phyloP scores from a whole-genome alignment of 768 basidiomycete species.

The Termitomyces sp. region DNA sequence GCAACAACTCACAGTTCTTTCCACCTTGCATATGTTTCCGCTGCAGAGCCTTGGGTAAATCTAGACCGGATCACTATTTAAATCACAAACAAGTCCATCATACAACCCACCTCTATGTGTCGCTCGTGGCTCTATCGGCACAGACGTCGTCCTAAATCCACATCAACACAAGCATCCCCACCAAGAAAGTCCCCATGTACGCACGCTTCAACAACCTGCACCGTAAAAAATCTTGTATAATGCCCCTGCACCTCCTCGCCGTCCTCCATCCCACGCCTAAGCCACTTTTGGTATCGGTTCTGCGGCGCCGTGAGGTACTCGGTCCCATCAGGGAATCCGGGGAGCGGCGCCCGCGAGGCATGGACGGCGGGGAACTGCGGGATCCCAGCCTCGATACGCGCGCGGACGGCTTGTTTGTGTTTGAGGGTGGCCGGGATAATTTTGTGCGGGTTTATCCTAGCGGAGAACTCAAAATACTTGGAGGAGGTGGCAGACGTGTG shows the following conservation, averaged over 20 bases:
- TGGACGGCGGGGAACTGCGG: constrained; percentile 38
- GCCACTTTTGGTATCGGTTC: constrained; percentile 39
- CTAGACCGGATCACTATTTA: no score
- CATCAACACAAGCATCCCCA: not conserved
- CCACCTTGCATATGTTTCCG: constrained; percentile 28
- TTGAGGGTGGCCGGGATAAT: constrained; percentile 27
- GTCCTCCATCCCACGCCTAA: constrained; percentile 25
- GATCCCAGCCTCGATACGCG: constrained; percentile 40
- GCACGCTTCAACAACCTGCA: constrained; percentile 49
- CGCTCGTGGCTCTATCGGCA: constrained; percentile 50
- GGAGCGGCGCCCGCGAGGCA: constrained; percentile 16
- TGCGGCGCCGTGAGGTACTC: constrained; percentile 41
- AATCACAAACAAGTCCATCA: no score
- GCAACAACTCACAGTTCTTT: constrained; percentile 5
- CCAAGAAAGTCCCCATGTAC: constrained; percentile 10
- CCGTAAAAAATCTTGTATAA: constrained; percentile 43
- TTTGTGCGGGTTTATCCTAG: constrained; percentile 57
- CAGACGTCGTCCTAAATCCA: constrained; percentile 40
- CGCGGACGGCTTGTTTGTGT: constrained; percentile 28
- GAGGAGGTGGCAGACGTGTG: no score
- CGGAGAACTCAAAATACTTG: no score
- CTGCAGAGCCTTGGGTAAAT: constrained; percentile 37
- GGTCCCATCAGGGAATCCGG: constrained; percentile 45
- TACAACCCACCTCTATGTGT: constrained; percentile 56
- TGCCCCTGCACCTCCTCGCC: constrained; percentile 46